Conservation (phyloP, 345 rosid species). For the Microcos paniculata region DNA sequence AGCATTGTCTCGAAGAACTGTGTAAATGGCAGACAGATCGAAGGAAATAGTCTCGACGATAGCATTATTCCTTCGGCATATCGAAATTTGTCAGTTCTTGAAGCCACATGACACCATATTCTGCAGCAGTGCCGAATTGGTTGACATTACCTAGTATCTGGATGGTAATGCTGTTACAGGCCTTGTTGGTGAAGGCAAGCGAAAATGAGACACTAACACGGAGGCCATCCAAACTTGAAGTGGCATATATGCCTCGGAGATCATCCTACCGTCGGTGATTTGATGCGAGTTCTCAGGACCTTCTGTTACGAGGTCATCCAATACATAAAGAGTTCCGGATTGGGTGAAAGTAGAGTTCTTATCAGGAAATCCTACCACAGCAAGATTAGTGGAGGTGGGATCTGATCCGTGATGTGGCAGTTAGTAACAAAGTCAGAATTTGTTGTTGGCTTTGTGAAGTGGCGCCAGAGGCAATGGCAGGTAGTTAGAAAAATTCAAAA, state of each 20-base stretch:
- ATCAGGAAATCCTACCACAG: not conserved
- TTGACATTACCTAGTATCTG: conserved; percentile 1
- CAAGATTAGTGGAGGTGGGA: not conserved
- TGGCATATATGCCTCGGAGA: not conserved
- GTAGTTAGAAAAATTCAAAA: no score
- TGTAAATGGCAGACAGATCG: not conserved
- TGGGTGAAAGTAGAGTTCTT: conserved; percentile 7
- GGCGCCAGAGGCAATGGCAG: no score
- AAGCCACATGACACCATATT: conserved; percentile 6
- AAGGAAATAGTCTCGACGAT: conserved; percentile 7
- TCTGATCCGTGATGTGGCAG: no score
- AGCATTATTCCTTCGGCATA: not conserved
- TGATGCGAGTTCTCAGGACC: not conserved
- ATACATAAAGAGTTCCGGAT: conserved; percentile 5
- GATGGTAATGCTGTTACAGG: conserved; percentile 11
- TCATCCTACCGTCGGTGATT: conserved; percentile 6
- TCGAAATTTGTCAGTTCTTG: conserved; percentile 5
- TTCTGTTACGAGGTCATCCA: conserved; percentile 4
- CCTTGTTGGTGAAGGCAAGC: conserved; percentile 10
- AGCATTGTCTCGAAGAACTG: not conserved
- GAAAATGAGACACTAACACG: not conserved
- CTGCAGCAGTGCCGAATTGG: not conserved
- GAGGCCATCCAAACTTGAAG: not conserved
- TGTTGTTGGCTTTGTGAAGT: no score
- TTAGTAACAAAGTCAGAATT: no score